Evolutionary conservation across 768 basidiomycete species (phyloP).

Genomic region (Xerocomus brunneocitrinus): DNA sequence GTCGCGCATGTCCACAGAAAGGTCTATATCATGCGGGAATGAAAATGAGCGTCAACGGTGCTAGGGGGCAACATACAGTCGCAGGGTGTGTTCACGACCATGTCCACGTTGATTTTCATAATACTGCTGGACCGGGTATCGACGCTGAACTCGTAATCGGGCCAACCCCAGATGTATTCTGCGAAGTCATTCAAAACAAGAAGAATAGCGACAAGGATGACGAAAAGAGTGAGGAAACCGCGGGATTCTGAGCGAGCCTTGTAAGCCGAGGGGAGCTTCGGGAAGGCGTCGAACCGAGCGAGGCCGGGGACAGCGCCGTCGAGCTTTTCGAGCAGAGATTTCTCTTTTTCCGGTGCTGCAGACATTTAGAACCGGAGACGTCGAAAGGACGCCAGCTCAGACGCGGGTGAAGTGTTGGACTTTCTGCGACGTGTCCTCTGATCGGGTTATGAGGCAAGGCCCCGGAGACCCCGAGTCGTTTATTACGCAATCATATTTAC

Average conservation of each 20-base stretch:
- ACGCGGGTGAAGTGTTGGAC: not conserved
- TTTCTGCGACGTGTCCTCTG: conserved; percentile 11
- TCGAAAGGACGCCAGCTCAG: not conserved
- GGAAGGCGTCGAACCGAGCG: conserved; percentile 80
- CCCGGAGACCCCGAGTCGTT: conserved; percentile 7
- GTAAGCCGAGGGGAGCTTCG: conserved; percentile 79
- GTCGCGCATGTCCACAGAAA: conserved; percentile 88
- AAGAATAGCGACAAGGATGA: conserved; percentile 60
- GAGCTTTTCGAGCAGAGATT: conserved; percentile 54
- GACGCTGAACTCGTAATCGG: conserved; percentile 84
- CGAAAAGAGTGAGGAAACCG: conserved; percentile 75
- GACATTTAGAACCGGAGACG: conserved; percentile 8
- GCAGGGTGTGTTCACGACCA: conserved; percentile 92
- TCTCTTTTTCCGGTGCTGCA: conserved; percentile 8
- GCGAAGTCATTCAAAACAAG: conserved; percentile 84
- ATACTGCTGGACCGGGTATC: conserved; percentile 57
- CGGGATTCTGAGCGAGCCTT: conserved; percentile 73
- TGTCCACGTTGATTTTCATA: conserved; percentile 86
- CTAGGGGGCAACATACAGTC: conserved; percentile 56
- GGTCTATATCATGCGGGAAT: conserved; percentile 40
- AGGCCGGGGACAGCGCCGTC: conserved; percentile 57
- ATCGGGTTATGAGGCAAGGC: conserved; percentile 3
- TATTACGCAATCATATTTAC: conserved; percentile 19
- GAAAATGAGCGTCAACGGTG: not conserved
- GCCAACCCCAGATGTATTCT: conserved; percentile 93